A percentile compares a stretch with the other conserved stretches of the same genome.
Evolutionary conservation across 208 protist species (phyloP).

Genomic region (Leishmania amazonensis): DNA sequence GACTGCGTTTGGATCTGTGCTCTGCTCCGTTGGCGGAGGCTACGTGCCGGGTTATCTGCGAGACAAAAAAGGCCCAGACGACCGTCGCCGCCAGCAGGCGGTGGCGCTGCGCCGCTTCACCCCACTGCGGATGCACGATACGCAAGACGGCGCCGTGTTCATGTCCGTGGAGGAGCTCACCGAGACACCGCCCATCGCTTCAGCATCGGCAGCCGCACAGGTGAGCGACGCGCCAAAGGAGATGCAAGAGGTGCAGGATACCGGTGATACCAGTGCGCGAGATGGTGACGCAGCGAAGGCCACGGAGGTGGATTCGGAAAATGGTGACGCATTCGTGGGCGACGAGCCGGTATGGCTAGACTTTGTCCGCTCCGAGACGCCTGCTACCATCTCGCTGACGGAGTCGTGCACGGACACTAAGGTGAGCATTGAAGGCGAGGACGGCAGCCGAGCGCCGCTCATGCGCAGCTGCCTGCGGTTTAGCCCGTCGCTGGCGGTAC

Average conservation of each 20-base stretch:
- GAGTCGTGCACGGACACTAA: neutral
- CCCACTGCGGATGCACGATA: slow-evolving; percentile 28
- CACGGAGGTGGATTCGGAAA: neutral
- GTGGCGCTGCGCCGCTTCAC: slow-evolving; percentile 5
- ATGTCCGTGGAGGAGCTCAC: slow-evolving; percentile 26
- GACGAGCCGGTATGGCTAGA: slow-evolving; percentile 26
- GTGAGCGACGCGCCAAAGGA: neutral
- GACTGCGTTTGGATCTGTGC: slow-evolving; percentile 60
- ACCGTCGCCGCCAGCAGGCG: slow-evolving; percentile 27
- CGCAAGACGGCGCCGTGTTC: slow-evolving; percentile 6
- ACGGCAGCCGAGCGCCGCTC: neutral
- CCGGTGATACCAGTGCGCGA: neutral
- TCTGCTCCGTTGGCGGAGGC: slow-evolving; percentile 37
- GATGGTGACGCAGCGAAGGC: neutral
- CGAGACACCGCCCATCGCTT: neutral
- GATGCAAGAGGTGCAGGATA: neutral
- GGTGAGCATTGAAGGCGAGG: neutral
- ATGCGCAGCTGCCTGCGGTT: slow-evolving; percentile 26
- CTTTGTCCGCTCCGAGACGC: slow-evolving; percentile 15
- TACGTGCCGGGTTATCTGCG: slow-evolving; percentile 44
- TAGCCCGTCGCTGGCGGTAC: neutral
- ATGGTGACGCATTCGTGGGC: neutral
- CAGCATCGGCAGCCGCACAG: neutral
- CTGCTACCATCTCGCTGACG: neutral
- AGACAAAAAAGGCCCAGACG: slow-evolving; percentile 43